Base-by-base conservation (phyloP, 257 asterid species). In the Hygrophila difformis region DNA sequence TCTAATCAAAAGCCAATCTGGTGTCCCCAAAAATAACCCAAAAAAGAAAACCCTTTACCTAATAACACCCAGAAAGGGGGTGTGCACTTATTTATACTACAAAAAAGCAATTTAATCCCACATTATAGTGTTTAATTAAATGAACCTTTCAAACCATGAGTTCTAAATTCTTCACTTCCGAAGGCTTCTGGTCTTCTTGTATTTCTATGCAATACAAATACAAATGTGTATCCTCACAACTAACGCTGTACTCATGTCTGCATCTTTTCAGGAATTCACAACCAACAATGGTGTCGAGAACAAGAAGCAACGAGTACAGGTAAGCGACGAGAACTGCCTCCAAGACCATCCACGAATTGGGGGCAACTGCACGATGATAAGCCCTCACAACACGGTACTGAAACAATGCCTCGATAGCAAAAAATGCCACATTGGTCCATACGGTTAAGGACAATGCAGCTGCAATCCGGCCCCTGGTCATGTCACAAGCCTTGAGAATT, bases 271-370 rank as follows among this genome's bases (percentile, higher is more conserved):
- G 60, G 47, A 88, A 76, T 45, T 62, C 18, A 17, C 45, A 81
- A 9, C 81, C 75, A 38, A 70, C 69, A 18, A 84, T 38, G 1
- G 93, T 81, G 28, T 88, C 94, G 28, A 88, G 62, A 53, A 84
- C 78, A 1, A 84, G 49, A 13, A 84, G 64, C 47, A 68, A 39
- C 4, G 81, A 60, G 37, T 84, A 81, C 76, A 84, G 19, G 37
- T 78, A 84, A 9, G 79, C 82, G 4, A 84, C 46, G 29, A 81
- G 31, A 52, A 69, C 14, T 1, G 79, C 93, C 66, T 88, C 95
- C 34, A 72, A 56, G 57, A 45, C 68, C 69, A 68, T 31, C 8
- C 72, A n/a, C 5, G 55, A 29, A 44, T 62, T 8, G 14, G 46
- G 20, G 35, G 56, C 16, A 39, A 3, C 37, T 2, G 16, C 53